Evolutionary conservation across 2,329 filamentous ascomycete species (phyloP).

Genomic region (Geoglossum cookeanum): DNA sequence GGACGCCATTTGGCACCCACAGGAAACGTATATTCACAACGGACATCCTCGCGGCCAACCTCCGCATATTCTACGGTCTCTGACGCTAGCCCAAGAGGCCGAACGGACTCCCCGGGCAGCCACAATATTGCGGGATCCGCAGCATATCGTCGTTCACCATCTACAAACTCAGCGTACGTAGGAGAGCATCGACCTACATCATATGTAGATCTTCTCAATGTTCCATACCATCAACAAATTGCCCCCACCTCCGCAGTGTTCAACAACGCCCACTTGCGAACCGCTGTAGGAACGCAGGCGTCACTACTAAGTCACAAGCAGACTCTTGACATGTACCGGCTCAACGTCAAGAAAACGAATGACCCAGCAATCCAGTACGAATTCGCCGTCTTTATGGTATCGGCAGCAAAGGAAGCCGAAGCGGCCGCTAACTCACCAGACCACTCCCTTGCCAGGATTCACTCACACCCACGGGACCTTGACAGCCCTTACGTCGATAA

Average conservation of each 20-base stretch:
- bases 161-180: conserved; percentile 31
- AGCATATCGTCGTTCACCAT: conserved; percentile 27
- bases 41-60: conserved; percentile 8
- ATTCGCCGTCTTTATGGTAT: conserved; percentile 86
- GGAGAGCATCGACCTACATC: conserved; percentile 38
- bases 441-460: conserved; percentile 24
- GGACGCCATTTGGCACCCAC: background rate
- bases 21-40: background rate
- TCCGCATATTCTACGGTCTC: conserved; percentile 16
- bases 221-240: conserved; percentile 63
- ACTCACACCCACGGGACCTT: conserved; percentile 28
- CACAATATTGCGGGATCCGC: conserved; percentile 23
- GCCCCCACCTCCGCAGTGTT: conserved; percentile 39
- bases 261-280: conserved; percentile 65
- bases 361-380: conserved; percentile 85
- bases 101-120: conserved; percentile 6
- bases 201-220: conserved; percentile 41
- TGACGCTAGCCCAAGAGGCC: background rate
- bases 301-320: conserved; percentile 81
- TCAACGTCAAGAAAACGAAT: conserved; percentile 93
- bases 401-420: conserved; percentile 62
- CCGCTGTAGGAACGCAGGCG: conserved; percentile 69
- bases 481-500: conserved; percentile 29
- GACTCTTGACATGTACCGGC: conserved; percentile 92
- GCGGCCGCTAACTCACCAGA: conserved; percentile 4